phyloP scores from a whole-genome alignment of 768 basidiomycete species.

The Piloderma croceum region DNA sequence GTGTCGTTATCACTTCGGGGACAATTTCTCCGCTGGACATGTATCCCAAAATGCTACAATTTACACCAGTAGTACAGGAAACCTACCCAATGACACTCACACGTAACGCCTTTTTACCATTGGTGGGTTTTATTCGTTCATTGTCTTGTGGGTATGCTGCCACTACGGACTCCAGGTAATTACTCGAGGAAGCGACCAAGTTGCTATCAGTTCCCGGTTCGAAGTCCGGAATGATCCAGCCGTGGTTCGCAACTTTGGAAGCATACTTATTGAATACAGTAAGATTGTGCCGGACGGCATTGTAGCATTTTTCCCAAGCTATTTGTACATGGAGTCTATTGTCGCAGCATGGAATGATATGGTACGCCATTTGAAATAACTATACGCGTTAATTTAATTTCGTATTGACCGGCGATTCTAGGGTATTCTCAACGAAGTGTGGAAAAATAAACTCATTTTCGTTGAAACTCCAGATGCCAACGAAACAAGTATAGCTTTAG shows the following conservation, averaged over 20 bases:
- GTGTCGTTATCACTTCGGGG: slow-evolving; percentile 97
- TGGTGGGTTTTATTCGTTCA: slow-evolving; percentile 47
- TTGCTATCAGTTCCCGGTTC: slow-evolving; percentile 96
- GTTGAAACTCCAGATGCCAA: slow-evolving; percentile 99
- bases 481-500: slow-evolving; percentile 95
- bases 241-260: slow-evolving; percentile 97
- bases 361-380: slow-evolving; percentile 50
- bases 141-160: slow-evolving; percentile 4
- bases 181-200: slow-evolving; percentile 96
- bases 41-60: slow-evolving; percentile 99
- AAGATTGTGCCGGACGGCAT: slow-evolving; percentile 98
- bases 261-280: slow-evolving; percentile 95
- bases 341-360: slow-evolving; percentile 99
- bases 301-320: slow-evolving; percentile 98
- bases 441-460: slow-evolving; percentile 99
- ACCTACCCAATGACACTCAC: slow-evolving; percentile 97
- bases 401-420: slow-evolving; percentile 26
- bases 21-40: slow-evolving; percentile 98
- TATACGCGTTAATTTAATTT: slow-evolving; percentile 1
- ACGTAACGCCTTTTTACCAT: slow-evolving; percentile 90
- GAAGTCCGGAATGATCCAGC: slow-evolving; percentile 99
- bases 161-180: slow-evolving; percentile 63
- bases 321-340: slow-evolving; percentile 99
- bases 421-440: slow-evolving; percentile 98
- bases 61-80: slow-evolving; percentile 94